A percentile compares a stretch with the other conserved stretches of the same genome.
These are phyloP conservation scores for Babesia sp. DNA, from an alignment of 169 alveolate genomes.

Conservation along the genomic window DNA sequence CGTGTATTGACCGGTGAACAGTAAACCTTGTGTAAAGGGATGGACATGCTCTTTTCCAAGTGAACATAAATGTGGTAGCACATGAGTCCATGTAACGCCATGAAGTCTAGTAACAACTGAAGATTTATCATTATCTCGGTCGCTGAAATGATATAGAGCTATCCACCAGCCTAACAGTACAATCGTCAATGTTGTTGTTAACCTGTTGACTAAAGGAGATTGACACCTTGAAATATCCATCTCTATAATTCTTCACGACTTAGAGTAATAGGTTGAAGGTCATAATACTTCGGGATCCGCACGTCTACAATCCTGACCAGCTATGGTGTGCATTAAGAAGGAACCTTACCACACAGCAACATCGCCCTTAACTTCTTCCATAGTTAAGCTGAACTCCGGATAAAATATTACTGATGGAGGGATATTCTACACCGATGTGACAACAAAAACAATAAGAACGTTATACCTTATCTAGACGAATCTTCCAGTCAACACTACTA, in stretches of 20 bases:
- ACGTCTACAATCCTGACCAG: constrained; percentile 22
- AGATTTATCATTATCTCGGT: background rate
- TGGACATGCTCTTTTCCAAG: background rate
- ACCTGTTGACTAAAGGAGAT: too few species aligned
- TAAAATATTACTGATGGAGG: constrained; percentile 33
- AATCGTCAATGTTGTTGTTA: too few species aligned
- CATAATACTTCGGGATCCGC: constrained; percentile 42
- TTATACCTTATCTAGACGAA: constrained; percentile 30
- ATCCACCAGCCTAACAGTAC: too few species aligned
- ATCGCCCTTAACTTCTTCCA: constrained; percentile 5
- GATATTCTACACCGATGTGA: constrained; percentile 35
- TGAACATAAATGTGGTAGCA: background rate
- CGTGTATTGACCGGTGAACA: constrained; percentile 30
- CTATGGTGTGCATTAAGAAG: background rate
- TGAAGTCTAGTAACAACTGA: background rate
- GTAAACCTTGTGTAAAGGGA: constrained; percentile 73
- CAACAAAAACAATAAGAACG: too few species aligned
- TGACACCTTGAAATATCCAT: background rate
- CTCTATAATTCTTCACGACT: constrained; percentile 13
- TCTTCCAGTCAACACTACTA: constrained; percentile 49
- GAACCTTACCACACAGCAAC: constrained; percentile 10
- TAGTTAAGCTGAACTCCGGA: constrained; percentile 42
- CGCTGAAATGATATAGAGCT: background rate
- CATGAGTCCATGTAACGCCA: background rate
- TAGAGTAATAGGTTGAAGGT: constrained; percentile 4